Base-by-base conservation (phyloP, 2,329 filamentous ascomycete species). In the Coleophoma crateriformis region DNA sequence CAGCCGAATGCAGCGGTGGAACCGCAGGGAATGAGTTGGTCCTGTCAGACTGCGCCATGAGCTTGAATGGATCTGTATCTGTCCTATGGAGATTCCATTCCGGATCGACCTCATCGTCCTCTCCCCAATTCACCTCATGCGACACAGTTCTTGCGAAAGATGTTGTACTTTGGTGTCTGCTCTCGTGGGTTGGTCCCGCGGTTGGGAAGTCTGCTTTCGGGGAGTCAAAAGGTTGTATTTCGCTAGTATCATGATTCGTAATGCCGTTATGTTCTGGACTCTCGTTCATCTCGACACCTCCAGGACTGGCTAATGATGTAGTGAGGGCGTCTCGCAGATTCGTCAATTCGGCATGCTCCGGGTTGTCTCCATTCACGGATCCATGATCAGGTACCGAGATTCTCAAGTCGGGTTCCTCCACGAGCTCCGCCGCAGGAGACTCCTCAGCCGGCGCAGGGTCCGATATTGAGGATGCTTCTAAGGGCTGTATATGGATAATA, bases 141-240 rank as follows among this genome's bases (percentile, higher is more conserved):
- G 81, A 78, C 12, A 84, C 80, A 2, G 82, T 85, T 34, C 82
- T 76, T 11, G 81, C 73, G 65, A 85, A 85, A 0, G 82, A 85
- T 62, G 77, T 74, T 44, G 75, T 81, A 64, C 80, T 85, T 10
- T 74, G 64, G 61, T 84, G 81, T 55, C 81, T 80, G 22, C 73
- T 69, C 15, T 66, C 59, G 17, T 68, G 67, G n/a, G 55, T 58
- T 19, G 57, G 57, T 2, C 50, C 53, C 19, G 55, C 52, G 11
- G 58, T 53, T 33, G 61, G 54, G 22, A 61, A 55, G 32, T 58
- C 55, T 6, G 53, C 51, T 45, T 53, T 55, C 7, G 42, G 34
- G 32, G 47, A 20, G 11, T 44, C 27, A n/a, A 27, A n/a, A 27
- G 41, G 20, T 12, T 44, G 19, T n/a, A 57, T 54, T 11, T 54